Percentiles rank a stretch among this genome's conserved stretches.
These are phyloP conservation scores for Leccinum fibrillosum DNA, from an alignment of 768 basidiomycete genomes.

Conservation along the genomic window DNA sequence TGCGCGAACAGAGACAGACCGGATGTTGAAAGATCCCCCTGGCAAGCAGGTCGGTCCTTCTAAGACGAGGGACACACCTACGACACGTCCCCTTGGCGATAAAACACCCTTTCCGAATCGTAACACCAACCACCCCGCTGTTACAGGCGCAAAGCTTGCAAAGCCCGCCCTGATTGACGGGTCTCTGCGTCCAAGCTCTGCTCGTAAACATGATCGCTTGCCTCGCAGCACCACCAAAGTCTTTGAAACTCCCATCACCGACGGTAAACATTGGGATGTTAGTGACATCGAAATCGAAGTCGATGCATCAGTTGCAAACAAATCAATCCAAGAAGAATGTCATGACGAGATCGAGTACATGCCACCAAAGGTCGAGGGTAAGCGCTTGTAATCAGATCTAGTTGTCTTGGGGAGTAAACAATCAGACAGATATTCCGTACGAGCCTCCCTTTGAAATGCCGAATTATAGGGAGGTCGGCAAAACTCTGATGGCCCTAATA, in stretches of 20 bases:
- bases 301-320: slow-evolving; percentile 18
- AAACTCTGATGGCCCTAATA: slow-evolving; percentile 33
- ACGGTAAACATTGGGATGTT: slow-evolving; percentile 74
- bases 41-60: slow-evolving; percentile 29
- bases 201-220: slow-evolving; percentile 58
- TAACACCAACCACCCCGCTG: slow-evolving; percentile 29
- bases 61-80: slow-evolving; percentile 22
- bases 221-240: slow-evolving; percentile 47
- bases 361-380: slow-evolving; percentile 51
- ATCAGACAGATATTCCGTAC: slow-evolving; percentile 36
- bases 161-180: slow-evolving; percentile 39
- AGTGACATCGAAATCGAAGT: slow-evolving; percentile 50
- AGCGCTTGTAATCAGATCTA: slow-evolving; percentile 15
- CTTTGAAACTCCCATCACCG: slow-evolving; percentile 66
- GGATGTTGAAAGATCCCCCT: slow-evolving; percentile 16
- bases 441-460: slow-evolving; percentile 50
- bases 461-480: slow-evolving; percentile 43
- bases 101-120: slow-evolving; percentile 79
- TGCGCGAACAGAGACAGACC: slow-evolving; percentile 17
- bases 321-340: slow-evolving; percentile 30
- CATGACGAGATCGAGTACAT: slow-evolving; percentile 53
- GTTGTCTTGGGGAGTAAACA: slow-evolving; percentile 1
- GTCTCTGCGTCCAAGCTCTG: slow-evolving; percentile 61
- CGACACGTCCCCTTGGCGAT: slow-evolving; percentile 57
- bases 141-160: slow-evolving; percentile 36